phyloP scores from a whole-genome alignment of 1,284 basidiomycete species.

The Bjerkandera adusta region DNA sequence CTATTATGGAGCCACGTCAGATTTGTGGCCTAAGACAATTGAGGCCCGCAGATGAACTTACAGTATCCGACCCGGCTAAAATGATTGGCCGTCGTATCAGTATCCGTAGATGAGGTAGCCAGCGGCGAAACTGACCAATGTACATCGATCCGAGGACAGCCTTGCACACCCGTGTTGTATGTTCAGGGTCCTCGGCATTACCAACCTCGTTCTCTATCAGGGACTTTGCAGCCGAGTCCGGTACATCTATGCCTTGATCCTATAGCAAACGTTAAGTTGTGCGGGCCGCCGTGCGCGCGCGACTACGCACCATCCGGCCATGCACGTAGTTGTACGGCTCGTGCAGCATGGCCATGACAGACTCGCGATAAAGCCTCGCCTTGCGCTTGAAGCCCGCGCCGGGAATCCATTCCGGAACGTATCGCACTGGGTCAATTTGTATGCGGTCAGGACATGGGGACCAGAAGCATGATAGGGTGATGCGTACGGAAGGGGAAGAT shows the following conservation, averaged over 20 bases:
- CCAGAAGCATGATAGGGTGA: too few species aligned
- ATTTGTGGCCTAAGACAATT: not conserved
- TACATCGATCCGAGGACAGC: not conserved
- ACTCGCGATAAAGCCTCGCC: not conserved
- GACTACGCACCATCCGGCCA: not conserved
- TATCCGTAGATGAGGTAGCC: not conserved
- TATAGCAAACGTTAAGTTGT: not conserved
- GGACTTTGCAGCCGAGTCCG: not conserved
- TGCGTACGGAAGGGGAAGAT: conserved; percentile 7
- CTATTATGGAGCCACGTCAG: conserved; percentile 25
- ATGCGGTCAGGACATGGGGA: not conserved
- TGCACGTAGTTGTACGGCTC: not conserved
- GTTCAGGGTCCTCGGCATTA: not conserved
- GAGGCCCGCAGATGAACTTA: too few species aligned
- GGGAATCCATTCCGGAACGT: conserved; percentile 5
- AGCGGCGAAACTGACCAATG: not conserved
- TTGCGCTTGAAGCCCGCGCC: conserved; percentile 1
- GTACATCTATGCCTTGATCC: not conserved
- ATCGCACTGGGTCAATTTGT: conserved; percentile 1
- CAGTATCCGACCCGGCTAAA: conserved; percentile 34
- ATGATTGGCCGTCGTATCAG: too few species aligned
- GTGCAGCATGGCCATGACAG: not conserved
- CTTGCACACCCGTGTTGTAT: not conserved
- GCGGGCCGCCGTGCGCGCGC: not conserved
- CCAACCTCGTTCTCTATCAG: not conserved